Conservation (phyloP, 2,329 filamentous ascomycete species). For the Aspergillus piperis region DNA sequence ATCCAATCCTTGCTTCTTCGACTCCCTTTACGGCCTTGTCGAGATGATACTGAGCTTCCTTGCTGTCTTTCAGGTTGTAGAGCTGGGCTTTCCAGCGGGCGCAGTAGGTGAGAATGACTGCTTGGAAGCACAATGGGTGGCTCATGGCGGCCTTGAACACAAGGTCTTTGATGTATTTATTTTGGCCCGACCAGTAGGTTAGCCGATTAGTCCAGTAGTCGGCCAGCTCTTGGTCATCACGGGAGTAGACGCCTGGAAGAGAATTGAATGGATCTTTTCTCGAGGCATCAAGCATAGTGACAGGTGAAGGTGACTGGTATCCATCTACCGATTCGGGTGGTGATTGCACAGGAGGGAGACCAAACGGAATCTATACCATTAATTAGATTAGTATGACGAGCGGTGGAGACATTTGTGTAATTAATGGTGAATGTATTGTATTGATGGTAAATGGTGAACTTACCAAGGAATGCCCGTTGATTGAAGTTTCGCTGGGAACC, state of each 20-base stretch:
- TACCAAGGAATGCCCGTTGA: background rate
- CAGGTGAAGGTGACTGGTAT: constrained; percentile 23
- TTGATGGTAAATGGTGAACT: constrained; percentile 4
- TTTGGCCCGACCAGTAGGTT: constrained; percentile 46
- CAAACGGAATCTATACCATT: background rate
- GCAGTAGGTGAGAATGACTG: constrained; percentile 39
- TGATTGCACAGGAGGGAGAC: background rate
- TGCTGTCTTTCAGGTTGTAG: constrained; percentile 23
- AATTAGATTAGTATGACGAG: background rate
- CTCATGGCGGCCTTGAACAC: constrained; percentile 38
- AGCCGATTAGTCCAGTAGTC: constrained; percentile 41
- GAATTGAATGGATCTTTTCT: constrained; percentile 37
- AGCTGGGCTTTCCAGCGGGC: constrained; percentile 40
- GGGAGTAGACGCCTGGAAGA: constrained; percentile 28
- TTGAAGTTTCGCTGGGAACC: constrained; percentile 1
- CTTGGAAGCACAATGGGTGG: constrained; percentile 40
- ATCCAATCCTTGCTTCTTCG: constrained; percentile 27
- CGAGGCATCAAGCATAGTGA: constrained; percentile 31
- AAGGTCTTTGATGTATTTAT: constrained; percentile 38
- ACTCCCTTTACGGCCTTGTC: constrained; percentile 30
- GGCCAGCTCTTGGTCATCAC: constrained; percentile 35
- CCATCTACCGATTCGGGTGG: constrained; percentile 9
- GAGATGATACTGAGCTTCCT: constrained; percentile 33
- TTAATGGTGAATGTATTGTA: background rate
- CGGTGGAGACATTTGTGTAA: too few species aligned